Evolutionary conservation across 164 flowering plant species (phyloP).

Genomic region (Piper longum): DNA sequence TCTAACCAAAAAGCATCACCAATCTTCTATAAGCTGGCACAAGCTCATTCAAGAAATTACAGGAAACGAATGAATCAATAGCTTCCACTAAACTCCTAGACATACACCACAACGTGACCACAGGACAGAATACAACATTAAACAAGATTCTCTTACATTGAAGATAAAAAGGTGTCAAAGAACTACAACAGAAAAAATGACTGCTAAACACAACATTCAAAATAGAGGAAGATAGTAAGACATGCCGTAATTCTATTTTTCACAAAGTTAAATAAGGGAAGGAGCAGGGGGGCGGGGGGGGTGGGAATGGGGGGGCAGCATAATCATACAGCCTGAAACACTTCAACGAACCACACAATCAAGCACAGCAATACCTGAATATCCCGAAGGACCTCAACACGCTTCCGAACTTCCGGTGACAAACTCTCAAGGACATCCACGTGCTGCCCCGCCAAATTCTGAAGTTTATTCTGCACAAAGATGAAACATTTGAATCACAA

Average conservation of each 20-base stretch:
- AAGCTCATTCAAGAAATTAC: neutral
- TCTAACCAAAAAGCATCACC: neutral
- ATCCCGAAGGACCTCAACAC: slow-evolving; percentile 58
- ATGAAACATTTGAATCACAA: slow-evolving; percentile 4
- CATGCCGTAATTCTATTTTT: no score
- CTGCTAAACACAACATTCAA: no score
- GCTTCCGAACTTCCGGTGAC: slow-evolving; percentile 43
- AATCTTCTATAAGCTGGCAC: neutral
- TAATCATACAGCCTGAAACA: neutral
- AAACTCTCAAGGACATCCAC: slow-evolving; percentile 43
- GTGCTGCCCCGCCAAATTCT: slow-evolving; percentile 48
- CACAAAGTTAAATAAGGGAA: no score
- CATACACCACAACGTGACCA: no score
- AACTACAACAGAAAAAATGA: no score
- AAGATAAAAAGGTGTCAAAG: no score
- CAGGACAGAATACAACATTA: no score
- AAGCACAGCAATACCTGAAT: slow-evolving; percentile 35
- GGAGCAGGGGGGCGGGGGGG: no score
- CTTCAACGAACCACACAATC: neutral
- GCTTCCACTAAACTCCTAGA: no score
- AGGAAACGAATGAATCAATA: neutral
- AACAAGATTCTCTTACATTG: no score
- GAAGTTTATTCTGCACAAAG: slow-evolving; percentile 44
- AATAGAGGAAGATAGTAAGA: no score
- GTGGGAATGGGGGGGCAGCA: neutral